Percentiles rank a stretch among this genome's conserved stretches.
Conservation (phyloP, 2,329 filamentous ascomycete genomes). For the Verticillium longisporum region DNA sequence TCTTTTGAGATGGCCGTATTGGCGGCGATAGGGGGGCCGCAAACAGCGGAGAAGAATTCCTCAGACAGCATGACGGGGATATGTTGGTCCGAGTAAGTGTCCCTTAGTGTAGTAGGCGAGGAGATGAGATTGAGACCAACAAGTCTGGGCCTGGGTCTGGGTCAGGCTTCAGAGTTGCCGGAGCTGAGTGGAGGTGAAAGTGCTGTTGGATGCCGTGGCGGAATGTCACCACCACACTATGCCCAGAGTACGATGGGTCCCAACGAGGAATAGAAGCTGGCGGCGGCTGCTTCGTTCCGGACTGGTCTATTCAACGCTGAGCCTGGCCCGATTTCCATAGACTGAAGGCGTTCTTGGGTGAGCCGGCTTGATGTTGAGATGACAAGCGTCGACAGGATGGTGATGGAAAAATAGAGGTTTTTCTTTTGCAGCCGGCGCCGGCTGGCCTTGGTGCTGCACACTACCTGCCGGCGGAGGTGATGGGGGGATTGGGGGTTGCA, state of each 20-base stretch:
- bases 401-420: constrained; percentile 1
- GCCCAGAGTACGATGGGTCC: neutral
- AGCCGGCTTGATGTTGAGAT: neutral
- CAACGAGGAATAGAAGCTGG: neutral
- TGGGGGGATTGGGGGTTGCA: neutral
- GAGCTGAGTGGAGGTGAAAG: neutral
- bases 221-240: neutral
- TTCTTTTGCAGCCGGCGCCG: neutral
- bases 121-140: neutral
- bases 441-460: neutral
- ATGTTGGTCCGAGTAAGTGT: too few relatives aligned
- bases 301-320: neutral
- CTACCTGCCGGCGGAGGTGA: too few relatives aligned
- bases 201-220: neutral
- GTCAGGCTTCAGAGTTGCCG: neutral
- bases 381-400: neutral
- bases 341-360: neutral
- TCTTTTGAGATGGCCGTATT: constrained; percentile 66
- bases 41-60: constrained; percentile 52
- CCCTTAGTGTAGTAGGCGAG: neutral
- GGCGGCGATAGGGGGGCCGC: constrained; percentile 49
- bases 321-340: neutral
- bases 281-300: neutral
- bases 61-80: constrained; percentile 46
- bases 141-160: neutral